These are phyloP conservation scores for Trichoderma semiorbis DNA, from an alignment of 2,329 filamentous ascomycete species.

Conservation along the genomic window DNA sequence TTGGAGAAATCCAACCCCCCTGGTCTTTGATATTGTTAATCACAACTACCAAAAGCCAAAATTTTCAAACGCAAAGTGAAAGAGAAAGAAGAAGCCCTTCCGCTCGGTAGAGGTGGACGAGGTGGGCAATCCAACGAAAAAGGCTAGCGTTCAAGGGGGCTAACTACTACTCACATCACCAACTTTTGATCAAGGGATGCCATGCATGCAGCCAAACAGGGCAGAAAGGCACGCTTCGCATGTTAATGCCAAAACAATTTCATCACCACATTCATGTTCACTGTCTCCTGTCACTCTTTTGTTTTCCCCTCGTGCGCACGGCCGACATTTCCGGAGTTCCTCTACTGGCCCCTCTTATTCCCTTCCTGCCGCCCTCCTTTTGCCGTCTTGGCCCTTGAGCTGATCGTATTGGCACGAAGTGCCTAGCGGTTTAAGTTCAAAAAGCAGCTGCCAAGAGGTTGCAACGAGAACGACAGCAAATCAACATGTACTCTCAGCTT, in stretches of 20 bases:
- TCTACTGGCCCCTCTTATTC: not conserved
- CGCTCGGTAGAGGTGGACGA: not conserved
- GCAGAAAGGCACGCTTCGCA: not conserved
- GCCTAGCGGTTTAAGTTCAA: not conserved
- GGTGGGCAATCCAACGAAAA: not conserved
- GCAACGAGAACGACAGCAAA: not conserved
- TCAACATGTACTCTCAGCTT: conserved; percentile 2
- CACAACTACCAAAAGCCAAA: not conserved
- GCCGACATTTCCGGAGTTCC: not conserved
- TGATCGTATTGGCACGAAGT: not conserved
- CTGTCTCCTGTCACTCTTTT: not conserved
- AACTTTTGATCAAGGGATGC: not conserved
- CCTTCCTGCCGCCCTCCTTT: not conserved
- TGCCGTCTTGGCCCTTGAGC: not conserved
- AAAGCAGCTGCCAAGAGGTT: conserved; percentile 2
- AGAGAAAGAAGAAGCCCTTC: not conserved
- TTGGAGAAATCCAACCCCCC: not conserved
- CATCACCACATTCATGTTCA: not conserved
- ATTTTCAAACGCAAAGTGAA: too few species aligned
- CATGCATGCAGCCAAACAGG: not conserved
- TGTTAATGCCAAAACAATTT: not conserved
- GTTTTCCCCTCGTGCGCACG: not conserved
- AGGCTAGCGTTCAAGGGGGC: not conserved
- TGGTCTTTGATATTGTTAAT: not conserved
- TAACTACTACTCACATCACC: not conserved